Conservation (phyloP, 129 eudicot species). For the Solidago caesia region DNA sequence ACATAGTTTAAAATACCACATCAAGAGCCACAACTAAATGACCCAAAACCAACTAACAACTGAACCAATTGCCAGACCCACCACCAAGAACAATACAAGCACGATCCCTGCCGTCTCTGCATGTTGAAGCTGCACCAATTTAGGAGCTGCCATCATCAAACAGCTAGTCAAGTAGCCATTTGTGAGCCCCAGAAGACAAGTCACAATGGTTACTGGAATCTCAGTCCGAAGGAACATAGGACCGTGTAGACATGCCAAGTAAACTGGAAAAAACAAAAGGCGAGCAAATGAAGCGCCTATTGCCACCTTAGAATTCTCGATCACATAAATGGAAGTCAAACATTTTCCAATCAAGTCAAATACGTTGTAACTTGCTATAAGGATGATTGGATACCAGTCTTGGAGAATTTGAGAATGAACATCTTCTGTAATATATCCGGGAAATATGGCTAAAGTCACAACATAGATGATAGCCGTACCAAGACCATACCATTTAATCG, state of each 20-base stretch:
- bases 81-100: slow-evolving; percentile 67
- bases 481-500: slow-evolving; percentile 74
- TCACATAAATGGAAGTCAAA: slow-evolving; percentile 61
- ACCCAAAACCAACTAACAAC: slow-evolving; percentile 96
- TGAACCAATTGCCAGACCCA: slow-evolving; percentile 81
- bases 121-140: slow-evolving; percentile 75
- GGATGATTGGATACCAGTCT: slow-evolving; percentile 87
- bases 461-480: slow-evolving; percentile 60
- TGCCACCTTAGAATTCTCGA: slow-evolving; percentile 70
- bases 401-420: slow-evolving; percentile 65
- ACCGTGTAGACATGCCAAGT: slow-evolving; percentile 77
- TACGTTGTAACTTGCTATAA: slow-evolving; percentile 70
- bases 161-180: slow-evolving; percentile 92
- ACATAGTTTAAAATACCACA: slow-evolving; percentile 6
- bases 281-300: slow-evolving; percentile 75
- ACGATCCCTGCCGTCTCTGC: slow-evolving; percentile 94
- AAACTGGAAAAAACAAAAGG: slow-evolving; percentile 71
- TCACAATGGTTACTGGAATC: slow-evolving; percentile 73
- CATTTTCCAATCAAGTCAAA: slow-evolving; percentile 82
- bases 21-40: slow-evolving; percentile 36
- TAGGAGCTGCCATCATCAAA: slow-evolving; percentile 75
- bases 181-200: slow-evolving; percentile 92
- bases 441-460: slow-evolving; percentile 85
- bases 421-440: slow-evolving; percentile 91
- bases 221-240: slow-evolving; percentile 79